Evolutionary conservation across 2,329 filamentous ascomycete genomes (phyloP), one percentile per base, ranked within the genome.

Genomic region (Pestalotiopsis sp.): DNA sequence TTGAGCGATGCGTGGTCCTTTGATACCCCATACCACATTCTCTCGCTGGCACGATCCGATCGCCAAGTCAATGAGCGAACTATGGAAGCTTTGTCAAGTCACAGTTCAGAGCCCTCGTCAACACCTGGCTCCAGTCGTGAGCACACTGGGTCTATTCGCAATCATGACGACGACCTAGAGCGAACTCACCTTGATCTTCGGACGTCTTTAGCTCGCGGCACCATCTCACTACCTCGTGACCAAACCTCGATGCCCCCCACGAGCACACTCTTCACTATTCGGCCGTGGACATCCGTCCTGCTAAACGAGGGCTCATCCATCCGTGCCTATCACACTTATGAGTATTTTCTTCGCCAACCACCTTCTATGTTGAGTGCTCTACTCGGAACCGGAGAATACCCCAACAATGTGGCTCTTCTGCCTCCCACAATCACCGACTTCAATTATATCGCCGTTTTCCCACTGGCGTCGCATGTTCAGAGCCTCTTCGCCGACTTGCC

Each of bases 241-340:
- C 27, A n/a, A 6, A 4, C 31, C 20, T 20, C 17, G 59, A 31
- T 36, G 11, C 27, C 59, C 6, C 71, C 75, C 0, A 75, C 78
- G 2, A 81, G 78, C 71, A 77, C 76, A 12, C 79, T 94, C 0
- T 85, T 93, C 59, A 84, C 84, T 31, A 81, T 87, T n/a, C 85
- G 87, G 1, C 86, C 86, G 2, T 95, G 93, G 92, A 85, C 84
- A 0, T 85, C 87, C 20, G 74, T 94, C 0, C 81, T 87, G 2
- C 87, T 94, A 71, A 95, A 95, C 76, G 92, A 95, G 80, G 91
- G 92, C 9, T 93, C 91, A 0, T 93, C 89, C 4, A 85, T 92
- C n/a, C 85, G 86, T 68, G 91, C 89, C 5, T 95, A 93, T 79
- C 86, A 86, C 61, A 90, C 88, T 4, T 92, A 93, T 76, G 90